Percentiles rank a stretch among this genome's conserved stretches.
Conservation (phyloP, 805 yeast genomes). For the Saccharomycopsis synnaedendra region DNA sequence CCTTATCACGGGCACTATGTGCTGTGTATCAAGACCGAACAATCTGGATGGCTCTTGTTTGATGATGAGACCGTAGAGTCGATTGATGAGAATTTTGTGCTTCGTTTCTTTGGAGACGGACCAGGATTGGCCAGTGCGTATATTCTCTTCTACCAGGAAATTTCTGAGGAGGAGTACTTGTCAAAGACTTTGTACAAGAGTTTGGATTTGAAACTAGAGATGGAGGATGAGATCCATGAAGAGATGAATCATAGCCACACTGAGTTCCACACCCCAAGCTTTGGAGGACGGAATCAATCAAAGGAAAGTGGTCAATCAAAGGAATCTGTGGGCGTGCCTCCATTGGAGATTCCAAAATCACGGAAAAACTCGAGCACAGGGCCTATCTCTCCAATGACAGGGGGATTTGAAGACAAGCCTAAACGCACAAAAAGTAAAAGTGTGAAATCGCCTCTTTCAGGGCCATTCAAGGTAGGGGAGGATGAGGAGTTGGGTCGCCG, state of each 20-base stretch:
- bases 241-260: neutral
- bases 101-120: slow-evolving; percentile 78
- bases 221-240: slow-evolving; percentile 5
- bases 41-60: slow-evolving; percentile 80
- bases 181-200: slow-evolving; percentile 20
- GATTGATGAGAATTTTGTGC: slow-evolving; percentile 73
- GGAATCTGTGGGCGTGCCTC: neutral
- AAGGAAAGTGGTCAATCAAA: no score
- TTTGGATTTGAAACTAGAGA: slow-evolving; percentile 5
- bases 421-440: neutral
- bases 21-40: slow-evolving; percentile 65
- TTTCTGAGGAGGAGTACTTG: slow-evolving; percentile 28
- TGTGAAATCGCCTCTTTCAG: neutral
- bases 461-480: neutral
- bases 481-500: neutral
- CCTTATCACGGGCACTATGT: slow-evolving; percentile 98
- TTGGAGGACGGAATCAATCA: no score
- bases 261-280: neutral
- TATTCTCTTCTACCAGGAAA: slow-evolving; percentile 67
- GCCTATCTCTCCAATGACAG: neutral
- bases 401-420: neutral
- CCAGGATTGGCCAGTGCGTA: slow-evolving; percentile 89
- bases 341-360: neutral
- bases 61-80: slow-evolving; percentile 94
- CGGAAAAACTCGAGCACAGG: neutral